Evolutionary conservation across 768 basidiomycete species (phyloP), one percentile per base, ranked within the genome.

Genomic region (Collybiopsis confluens): DNA sequence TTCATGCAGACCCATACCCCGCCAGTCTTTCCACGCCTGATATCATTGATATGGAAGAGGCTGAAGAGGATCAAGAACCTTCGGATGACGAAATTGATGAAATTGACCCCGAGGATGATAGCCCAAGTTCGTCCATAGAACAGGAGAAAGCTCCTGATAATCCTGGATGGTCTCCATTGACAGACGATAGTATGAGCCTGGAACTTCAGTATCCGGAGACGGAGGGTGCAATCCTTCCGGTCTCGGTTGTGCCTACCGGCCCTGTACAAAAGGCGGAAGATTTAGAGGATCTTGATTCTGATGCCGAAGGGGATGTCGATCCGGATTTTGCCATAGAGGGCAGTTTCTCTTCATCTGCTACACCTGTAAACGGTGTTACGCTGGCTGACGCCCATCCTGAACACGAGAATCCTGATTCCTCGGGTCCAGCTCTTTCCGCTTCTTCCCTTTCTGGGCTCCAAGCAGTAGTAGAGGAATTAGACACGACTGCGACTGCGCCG

Each of bases 11-110:
- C 57, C 74, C 77, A 2, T 79, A 74, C 57, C 78, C 78, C 1
- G 74, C 74, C 45, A 75, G 73, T 56, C 68, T 80, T 36, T 78
- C 79, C 0, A 75, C 76, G 1, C 77, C 76, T 11, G 62, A 26
- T 27, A 57, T 57, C 21, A n/a, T n/a, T n/a, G 56, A 59, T 16
- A 33, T 57, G 13, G 56, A 66, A n/a, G 30, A 36, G 7, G 16
- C 33, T 30, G 60, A 55, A 8, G 45, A 49, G 24, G 52, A 50
- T 8, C 15, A 35, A 36, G 18, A n/a, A n/a, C n/a, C 4, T 1
- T 24, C 38, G 13, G 50, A 52, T 24, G 50, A 52, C 7, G 50
- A 40, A 23, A 26, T 41, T 40, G 50, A 52, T 27, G 50, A 52
- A 16, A 42, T 27, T 41, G 50, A 50, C 26, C 20, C 24, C 5